phyloP scores from a whole-genome alignment of 352 stramenopile species.

The Globisporangium paddicum region DNA sequence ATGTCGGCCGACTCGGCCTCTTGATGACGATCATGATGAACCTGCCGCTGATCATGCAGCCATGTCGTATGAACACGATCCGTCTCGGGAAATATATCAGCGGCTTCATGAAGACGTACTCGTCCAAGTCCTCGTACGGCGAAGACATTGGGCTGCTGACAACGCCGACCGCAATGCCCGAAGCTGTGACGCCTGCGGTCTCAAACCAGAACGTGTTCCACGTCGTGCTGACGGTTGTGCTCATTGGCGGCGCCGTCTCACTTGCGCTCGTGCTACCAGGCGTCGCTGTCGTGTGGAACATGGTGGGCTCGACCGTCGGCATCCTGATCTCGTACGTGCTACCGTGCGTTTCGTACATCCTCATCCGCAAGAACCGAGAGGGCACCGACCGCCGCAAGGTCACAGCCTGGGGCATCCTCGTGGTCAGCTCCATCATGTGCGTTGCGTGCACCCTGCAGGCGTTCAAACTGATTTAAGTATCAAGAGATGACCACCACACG shows the following conservation, averaged over 20 bases:
- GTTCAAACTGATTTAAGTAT: conserved; percentile 18
- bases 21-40: conserved; percentile 82
- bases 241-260: conserved; percentile 55
- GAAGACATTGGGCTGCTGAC: conserved; percentile 32
- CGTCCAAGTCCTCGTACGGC: conserved; percentile 18
- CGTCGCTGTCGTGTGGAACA: conserved; percentile 86
- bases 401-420: conserved; percentile 73
- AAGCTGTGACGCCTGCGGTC: background rate
- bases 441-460: conserved; percentile 72
- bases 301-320: conserved; percentile 84
- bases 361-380: conserved; percentile 73
- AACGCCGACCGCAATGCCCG: conserved; percentile 6
- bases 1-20: conserved; percentile 71
- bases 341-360: conserved; percentile 81
- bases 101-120: conserved; percentile 27
- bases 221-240: conserved; percentile 58
- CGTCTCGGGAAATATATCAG: conserved; percentile 46
- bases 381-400: conserved; percentile 62
- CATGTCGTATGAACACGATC: conserved; percentile 74
- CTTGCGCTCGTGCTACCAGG: conserved; percentile 70
- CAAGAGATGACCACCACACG: background rate
- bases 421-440: conserved; percentile 64
- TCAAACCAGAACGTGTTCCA: conserved; percentile 34
- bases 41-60: conserved; percentile 83
- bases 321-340: conserved; percentile 88